Base-by-base conservation (phyloP, 371 early-diverging fungal genomes). In the Apophysomyces trapeziformis region DNA sequence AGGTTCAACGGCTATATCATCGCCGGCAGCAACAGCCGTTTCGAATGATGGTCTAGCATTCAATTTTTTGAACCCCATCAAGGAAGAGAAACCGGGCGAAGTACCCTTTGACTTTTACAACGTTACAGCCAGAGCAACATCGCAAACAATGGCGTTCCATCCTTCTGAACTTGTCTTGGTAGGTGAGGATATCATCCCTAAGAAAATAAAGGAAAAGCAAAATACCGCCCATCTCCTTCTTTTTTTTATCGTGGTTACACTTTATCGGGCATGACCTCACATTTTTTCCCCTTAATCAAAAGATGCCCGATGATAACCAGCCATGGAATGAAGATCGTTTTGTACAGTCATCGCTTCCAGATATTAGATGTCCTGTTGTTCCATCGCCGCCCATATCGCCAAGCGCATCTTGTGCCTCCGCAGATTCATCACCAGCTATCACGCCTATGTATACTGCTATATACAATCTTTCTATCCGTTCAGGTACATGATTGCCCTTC, bases 401-500 rank as follows among this genome's bases (percentile, higher is more conserved):
- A 4, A 63, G 66, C 14, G 59, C 60, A 38, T 57, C 69, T 11
- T 57, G 68, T 11, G 60, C 75, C 32, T 69, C 79, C 5, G 43
- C 75, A 9, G 67, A 68, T 35, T 70, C 69, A 7, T 68, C 71
- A 36, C 69, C 76, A 56, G 67, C 73, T 11, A 67, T 67, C n/a
- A 67, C 71, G 1, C 73, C 76, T n/a, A 71, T 67, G 68, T 69
- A 69, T 61, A 58, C 61, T 14, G 50, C 61, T 3, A 35, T 66
- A 2, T 60, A 38, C 61, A 66, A 50, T 21, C 54, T 50, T 11
- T 50, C 54, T 9, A 50, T 50, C 21, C 54, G 54, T 8, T 50
- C 54, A 50, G 21, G 21, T 21, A 21, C 21, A 1, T 8, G 21
- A 7, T 8, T 50, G 18, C 5, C 54, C 5, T 4, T 21, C 9